Percentiles rank a stretch among this genome's conserved stretches.
Evolutionary conservation across 2,329 filamentous ascomycete species (phyloP).

Genomic region (Aspergillus quadricinctus): DNA sequence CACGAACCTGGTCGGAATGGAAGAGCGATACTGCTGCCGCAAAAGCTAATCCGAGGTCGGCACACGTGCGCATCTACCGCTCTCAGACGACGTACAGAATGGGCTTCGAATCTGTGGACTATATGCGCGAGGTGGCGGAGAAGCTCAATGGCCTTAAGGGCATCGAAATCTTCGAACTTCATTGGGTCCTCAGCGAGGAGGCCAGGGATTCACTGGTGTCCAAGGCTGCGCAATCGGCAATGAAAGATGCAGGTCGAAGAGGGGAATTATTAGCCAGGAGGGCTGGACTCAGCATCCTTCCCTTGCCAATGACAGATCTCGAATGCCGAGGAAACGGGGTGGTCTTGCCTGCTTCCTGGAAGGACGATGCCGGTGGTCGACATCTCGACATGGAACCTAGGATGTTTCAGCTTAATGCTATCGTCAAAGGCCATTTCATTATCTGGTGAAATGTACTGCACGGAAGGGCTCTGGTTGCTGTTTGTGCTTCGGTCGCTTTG

Average conservation of each 20-base stretch:
- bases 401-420: neutral
- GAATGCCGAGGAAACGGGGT: neutral
- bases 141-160: constrained; percentile 14
- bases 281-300: neutral
- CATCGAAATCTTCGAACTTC: constrained; percentile 14
- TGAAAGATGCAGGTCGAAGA: neutral
- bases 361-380: neutral
- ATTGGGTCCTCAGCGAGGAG: neutral
- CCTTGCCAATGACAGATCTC: neutral
- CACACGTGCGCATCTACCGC: constrained; percentile 7
- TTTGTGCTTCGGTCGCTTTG: neutral
- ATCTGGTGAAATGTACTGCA: neutral
- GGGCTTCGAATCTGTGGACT: constrained; percentile 21
- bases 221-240: neutral
- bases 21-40: neutral
- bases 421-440: neutral
- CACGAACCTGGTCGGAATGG: constrained; percentile 5
- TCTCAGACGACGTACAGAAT: constrained; percentile 16
- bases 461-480: neutral
- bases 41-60: neutral
- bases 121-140: constrained; percentile 15
- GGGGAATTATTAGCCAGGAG: neutral
- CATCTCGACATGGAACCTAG: neutral
- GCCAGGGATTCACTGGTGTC: neutral
- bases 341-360: neutral